phyloP scores from a whole-genome alignment of 2,329 filamentous ascomycete species.

The Phaeosphaeria sp. region DNA sequence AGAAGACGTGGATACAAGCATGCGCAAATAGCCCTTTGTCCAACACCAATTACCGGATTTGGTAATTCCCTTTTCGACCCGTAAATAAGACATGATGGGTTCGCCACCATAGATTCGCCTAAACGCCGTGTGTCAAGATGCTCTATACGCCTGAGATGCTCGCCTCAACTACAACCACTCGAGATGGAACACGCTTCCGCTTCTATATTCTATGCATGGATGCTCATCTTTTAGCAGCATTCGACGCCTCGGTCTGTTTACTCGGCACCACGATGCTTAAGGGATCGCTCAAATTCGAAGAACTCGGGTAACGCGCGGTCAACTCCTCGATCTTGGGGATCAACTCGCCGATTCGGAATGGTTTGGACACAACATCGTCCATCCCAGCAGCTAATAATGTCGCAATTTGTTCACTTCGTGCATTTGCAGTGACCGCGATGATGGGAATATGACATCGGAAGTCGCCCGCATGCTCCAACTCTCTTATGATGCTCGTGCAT shows the following conservation, averaged over 20 bases:
- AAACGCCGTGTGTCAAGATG: too few species aligned
- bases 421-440: constrained; percentile 52
- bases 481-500: constrained; percentile 46
- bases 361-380: constrained; percentile 60
- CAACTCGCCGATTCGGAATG: constrained; percentile 58
- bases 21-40: too few species aligned
- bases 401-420: constrained; percentile 49
- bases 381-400: constrained; percentile 48
- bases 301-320: constrained; percentile 28
- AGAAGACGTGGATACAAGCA: too few species aligned
- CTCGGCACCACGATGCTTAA: constrained; percentile 7
- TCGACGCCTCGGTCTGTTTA: not conserved
- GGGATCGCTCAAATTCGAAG: not conserved
- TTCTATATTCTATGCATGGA: too few species aligned
- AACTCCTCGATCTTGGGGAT: constrained; percentile 60
- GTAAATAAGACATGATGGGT: too few species aligned
- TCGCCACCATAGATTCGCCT: too few species aligned
- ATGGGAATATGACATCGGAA: constrained; percentile 48
- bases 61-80: too few species aligned
- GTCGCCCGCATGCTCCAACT: constrained; percentile 43
- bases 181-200: too few species aligned
- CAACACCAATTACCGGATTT: too few species aligned
- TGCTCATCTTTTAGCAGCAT: not conserved
- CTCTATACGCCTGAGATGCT: too few species aligned
- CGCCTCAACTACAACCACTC: too few species aligned